Evolutionary conservation across 169 alveolate species (phyloP).

Genomic region (Plasmodium sp.): DNA sequence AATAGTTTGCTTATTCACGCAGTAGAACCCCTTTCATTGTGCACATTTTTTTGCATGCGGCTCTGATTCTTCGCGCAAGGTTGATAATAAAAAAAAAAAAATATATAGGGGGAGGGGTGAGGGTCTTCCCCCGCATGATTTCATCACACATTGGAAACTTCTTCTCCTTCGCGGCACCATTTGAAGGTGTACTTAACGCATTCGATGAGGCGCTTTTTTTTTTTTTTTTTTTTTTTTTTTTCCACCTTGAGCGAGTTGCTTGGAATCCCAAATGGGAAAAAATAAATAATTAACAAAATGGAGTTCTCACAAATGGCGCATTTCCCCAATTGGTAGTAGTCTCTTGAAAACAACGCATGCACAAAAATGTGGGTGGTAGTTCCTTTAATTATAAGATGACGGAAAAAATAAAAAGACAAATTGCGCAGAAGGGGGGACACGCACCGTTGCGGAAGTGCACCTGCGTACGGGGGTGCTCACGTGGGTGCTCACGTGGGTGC

Average conservation of each 20-base stretch:
- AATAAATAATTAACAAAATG: neutral
- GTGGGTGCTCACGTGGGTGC: neutral
- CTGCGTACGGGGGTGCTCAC: neutral
- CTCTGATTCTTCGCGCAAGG: neutral
- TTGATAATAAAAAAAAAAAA: neutral
- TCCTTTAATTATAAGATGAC: neutral
- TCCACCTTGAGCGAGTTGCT: neutral
- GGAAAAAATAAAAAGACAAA: neutral
- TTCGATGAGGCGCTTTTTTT: neutral
- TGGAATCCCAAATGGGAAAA: neutral
- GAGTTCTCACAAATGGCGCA: neutral
- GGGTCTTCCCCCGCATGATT: neutral
- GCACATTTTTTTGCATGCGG: neutral
- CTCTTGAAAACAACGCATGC: neutral
- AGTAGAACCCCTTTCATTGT: neutral
- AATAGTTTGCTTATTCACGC: neutral
- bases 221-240: neutral
- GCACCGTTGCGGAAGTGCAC: neutral
- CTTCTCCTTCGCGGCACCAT: neutral
- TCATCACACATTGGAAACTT: neutral
- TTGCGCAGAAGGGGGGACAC: neutral
- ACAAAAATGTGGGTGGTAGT: neutral
- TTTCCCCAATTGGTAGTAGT: neutral
- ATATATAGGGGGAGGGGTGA: neutral
- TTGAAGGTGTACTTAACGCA: neutral